Conservation (phyloP, 768 basidiomycete species). For the Lepiota brunneoincarnata region DNA sequence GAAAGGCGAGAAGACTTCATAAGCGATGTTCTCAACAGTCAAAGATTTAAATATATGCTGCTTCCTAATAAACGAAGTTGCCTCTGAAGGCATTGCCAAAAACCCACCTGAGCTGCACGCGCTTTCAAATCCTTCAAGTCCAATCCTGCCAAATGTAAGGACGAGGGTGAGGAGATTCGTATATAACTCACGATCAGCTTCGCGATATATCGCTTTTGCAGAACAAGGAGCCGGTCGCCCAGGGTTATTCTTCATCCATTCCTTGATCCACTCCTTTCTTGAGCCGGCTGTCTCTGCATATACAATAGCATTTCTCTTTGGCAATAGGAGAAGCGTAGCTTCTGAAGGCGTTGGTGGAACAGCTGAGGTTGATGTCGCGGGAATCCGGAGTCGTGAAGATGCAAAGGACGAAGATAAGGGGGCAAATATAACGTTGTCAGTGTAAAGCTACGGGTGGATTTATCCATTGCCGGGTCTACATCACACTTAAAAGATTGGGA, state of each 20-base stretch:
- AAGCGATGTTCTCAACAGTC: constrained; percentile 76
- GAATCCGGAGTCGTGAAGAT: constrained; percentile 21
- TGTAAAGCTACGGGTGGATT: constrained; percentile 62
- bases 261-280: constrained; percentile 66
- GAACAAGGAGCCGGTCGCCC: constrained; percentile 69
- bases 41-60: constrained; percentile 78
- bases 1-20: constrained; percentile 85
- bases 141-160: constrained; percentile 44
- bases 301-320: constrained; percentile 14
- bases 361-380: constrained; percentile 21
- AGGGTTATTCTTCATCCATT: constrained; percentile 62
- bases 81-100: background rate
- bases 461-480: background rate
- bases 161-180: background rate
- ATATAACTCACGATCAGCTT: constrained; percentile 69
- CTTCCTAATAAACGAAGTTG: background rate
- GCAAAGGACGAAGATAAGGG: constrained; percentile 74
- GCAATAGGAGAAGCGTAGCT: constrained; percentile 11
- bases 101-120: constrained; percentile 54
- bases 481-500: background rate
- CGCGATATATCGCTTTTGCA: constrained; percentile 79
- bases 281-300: constrained; percentile 23
- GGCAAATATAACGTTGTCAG: constrained; percentile 80
- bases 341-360: constrained; percentile 27
- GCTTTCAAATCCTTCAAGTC: constrained; percentile 71